Conservation (phyloP, 345 rosid genomes). For the Excoecaria cochinchinensis region DNA sequence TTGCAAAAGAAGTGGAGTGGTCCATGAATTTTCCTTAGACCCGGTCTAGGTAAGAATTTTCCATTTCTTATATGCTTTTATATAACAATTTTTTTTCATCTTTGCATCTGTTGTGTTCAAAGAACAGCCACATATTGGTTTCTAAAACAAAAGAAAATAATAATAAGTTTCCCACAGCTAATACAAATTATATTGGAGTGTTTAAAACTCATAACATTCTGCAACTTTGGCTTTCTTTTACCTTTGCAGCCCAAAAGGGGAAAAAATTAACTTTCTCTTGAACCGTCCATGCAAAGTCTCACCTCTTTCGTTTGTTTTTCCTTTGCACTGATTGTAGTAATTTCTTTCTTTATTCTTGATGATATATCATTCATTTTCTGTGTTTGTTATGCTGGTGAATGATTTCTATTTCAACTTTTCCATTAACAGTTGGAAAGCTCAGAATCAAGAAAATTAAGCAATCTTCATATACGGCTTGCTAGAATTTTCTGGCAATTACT, state of each 20-base stretch:
- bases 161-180: neutral
- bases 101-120: neutral
- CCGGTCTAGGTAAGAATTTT: no score
- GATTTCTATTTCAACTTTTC: constrained; percentile 15
- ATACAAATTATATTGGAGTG: neutral
- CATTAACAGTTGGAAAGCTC: constrained; percentile 59
- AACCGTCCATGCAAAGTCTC: neutral
- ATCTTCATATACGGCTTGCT: constrained; percentile 33
- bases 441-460: constrained; percentile 57
- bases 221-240: neutral
- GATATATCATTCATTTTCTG: neutral
- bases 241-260: neutral
- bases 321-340: neutral
- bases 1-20: no score
- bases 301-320: neutral
- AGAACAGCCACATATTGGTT: neutral
- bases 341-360: neutral
- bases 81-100: no score
- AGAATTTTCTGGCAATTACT: constrained; percentile 61
- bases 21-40: no score
- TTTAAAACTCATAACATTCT: neutral
- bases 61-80: neutral
- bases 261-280: neutral
- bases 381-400: constrained; percentile 13
- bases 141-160: neutral